Evolutionary conservation across 2,329 filamentous ascomycete species (phyloP), one percentile per base, ranked within the genome.

Genomic region (Sporothrix pallida): DNA sequence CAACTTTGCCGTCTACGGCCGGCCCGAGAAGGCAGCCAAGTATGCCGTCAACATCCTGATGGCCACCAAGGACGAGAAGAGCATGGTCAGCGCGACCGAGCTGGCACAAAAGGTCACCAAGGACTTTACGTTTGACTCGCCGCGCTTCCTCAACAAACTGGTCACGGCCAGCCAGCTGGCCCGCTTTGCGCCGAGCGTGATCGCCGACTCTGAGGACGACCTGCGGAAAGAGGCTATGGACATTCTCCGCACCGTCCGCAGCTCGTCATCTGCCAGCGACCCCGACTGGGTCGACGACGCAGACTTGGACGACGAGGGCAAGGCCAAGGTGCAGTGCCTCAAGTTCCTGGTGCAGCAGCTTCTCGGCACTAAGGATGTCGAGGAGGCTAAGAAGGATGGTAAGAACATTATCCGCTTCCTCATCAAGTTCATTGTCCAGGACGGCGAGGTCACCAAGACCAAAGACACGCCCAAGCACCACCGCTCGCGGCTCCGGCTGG

Each of bases 1-100:
- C 75, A 91, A 89, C 78, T 98, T 96, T 81, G 93, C 95, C 1
- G 86, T 95, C 23, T 92, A 93, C 79, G 95, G 95, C 26, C 88
- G 88, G 31, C 95, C 95, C 2, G 88, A 93, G 12, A 91, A 91
- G 80, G 93, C 93, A 9, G 93, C 95, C 26, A 99, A 99, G 82
- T 94, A 98, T 83, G 96, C 96, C 0, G 90, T 98, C 68, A 95
- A 93, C 42, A 94, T 99, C 76, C 86, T 99, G 72, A 89, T 97
- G 82, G 91, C 93, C 50, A 91, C 91, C 77, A 85, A 86, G 63
- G 87, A 89, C 26, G 90, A 95, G 77, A 96, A 93, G 81, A 92
- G 87, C 77, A 83, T 95, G 79, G 92, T 97, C 84, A 93, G 94
- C 74, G 93, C 94, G 8, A 94, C 92, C 71, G 94, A 97, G 77